Percentiles rank a stretch among this genome's conserved stretches.
Evolutionary conservation across 176 grass and related monocot genomes (phyloP).

Genomic region (Chrysopogon serrulatus): DNA sequence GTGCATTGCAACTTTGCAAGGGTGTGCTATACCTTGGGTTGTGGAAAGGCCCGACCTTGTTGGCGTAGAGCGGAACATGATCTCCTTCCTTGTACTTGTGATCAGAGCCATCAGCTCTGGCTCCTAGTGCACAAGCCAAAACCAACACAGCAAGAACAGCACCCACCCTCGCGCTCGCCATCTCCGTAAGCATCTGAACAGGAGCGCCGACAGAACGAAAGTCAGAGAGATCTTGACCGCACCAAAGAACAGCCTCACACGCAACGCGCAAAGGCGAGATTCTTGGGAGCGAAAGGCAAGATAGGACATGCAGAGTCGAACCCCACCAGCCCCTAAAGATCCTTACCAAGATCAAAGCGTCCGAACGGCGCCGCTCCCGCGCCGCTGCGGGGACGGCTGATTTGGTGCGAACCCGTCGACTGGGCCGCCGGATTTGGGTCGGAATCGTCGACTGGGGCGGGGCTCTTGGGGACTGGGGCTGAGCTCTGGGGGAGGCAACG

Average conservation of each 20-base stretch:
- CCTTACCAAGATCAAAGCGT: not conserved
- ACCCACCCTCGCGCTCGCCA: not conserved
- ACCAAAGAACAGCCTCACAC: not conserved
- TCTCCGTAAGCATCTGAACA: constrained; percentile 8
- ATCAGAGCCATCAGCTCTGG: constrained; percentile 61
- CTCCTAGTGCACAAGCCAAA: constrained; percentile 44
- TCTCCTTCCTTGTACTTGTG: constrained; percentile 81
- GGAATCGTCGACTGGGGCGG: not conserved
- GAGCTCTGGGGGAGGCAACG: not conserved
- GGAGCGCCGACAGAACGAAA: not conserved
- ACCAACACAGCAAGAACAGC: constrained; percentile 42
- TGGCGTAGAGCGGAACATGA: constrained; percentile 78
- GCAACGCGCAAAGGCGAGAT: not conserved
- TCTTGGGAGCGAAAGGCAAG: not conserved
- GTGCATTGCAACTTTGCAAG: not conserved
- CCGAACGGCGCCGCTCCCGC: not conserved
- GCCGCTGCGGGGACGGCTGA: not conserved
- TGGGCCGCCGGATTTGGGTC: not conserved
- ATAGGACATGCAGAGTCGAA: not conserved
- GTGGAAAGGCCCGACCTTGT: constrained; percentile 94
- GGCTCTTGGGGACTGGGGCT: not conserved
- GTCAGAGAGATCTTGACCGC: not conserved
- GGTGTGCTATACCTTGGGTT: constrained; percentile 70
- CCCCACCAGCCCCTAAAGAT: not conserved
- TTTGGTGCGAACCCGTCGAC: not conserved